phyloP scores from a whole-genome alignment of 2,329 filamentous ascomycete species.

The Aspergillus fumigatiaffinis region DNA sequence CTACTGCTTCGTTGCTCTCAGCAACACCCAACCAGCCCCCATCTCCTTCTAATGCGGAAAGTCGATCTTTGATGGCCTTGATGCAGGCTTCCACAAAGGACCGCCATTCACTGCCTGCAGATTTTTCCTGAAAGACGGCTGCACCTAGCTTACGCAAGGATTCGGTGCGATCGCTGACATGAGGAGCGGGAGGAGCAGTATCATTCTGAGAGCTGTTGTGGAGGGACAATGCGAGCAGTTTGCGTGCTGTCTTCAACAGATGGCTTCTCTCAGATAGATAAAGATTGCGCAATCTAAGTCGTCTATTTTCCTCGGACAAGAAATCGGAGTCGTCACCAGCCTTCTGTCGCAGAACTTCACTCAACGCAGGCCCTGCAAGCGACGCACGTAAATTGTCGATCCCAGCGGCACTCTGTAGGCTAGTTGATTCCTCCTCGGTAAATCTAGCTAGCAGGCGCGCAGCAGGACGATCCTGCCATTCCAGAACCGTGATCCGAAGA shows the following conservation, averaged over 20 bases:
- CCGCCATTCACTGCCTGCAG: constrained; percentile 20
- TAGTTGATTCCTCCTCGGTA: constrained; percentile 72
- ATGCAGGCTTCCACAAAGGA: constrained; percentile 33
- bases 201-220: constrained; percentile 19
- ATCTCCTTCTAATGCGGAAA: constrained; percentile 30
- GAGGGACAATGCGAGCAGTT: constrained; percentile 33
- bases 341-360: constrained; percentile 31
- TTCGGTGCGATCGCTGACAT: constrained; percentile 10
- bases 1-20: constrained; percentile 52
- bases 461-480: constrained; percentile 78
- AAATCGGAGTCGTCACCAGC: constrained; percentile 45
- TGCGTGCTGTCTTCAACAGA: constrained; percentile 62
- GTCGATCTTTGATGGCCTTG: constrained; percentile 29
- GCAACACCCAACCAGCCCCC: constrained; percentile 46
- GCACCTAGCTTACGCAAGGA: constrained; percentile 26
- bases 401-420: constrained; percentile 70
- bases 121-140: constrained; percentile 28
- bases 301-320: constrained; percentile 59
- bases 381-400: constrained; percentile 59
- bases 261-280: constrained; percentile 70
- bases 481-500: constrained; percentile 72
- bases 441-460: constrained; percentile 67
- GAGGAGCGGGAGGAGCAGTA: constrained; percentile 2
- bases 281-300: constrained; percentile 63
- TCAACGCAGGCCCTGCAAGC: constrained; percentile 41